These are phyloP conservation scores for Aegilops tauschii DNA, from an alignment of 176 grass and related monocot species.

Conservation along the genomic window DNA sequence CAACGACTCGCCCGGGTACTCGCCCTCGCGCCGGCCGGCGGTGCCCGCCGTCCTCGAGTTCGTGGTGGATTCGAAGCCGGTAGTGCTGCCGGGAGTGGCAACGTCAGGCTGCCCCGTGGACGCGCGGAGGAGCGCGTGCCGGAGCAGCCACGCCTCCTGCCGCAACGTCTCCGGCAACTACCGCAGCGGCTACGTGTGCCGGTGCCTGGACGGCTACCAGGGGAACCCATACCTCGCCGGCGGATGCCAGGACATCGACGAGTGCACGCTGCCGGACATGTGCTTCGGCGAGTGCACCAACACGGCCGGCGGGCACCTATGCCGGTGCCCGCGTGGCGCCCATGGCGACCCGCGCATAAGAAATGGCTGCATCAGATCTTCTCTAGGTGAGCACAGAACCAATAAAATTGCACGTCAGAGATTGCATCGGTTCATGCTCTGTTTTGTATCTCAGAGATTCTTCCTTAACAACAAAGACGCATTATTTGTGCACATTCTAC, in stretches of 20 bases:
- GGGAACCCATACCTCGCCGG: neutral
- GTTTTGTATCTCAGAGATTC: neutral
- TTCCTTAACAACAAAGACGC: too few relatives aligned
- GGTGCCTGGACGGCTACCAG: neutral
- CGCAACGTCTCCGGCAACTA: neutral
- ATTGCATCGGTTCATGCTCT: neutral
- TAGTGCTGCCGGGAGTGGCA: neutral
- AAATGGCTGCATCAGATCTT: neutral
- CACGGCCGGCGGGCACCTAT: neutral
- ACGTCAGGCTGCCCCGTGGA: neutral
- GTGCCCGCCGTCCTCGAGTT: neutral
- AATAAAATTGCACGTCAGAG: too few relatives aligned
- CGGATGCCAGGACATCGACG: neutral
- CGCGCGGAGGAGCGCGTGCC: neutral
- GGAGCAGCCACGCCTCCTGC: neutral
- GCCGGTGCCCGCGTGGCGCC: neutral
- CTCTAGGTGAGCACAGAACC: neutral
- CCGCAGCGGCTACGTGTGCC: neutral
- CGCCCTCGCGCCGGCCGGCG: neutral
- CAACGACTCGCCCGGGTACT: neutral
- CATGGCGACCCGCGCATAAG: neutral
- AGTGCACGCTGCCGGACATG: neutral
- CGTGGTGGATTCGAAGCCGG: neutral
- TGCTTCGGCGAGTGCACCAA: neutral
- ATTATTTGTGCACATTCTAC: neutral